These are phyloP conservation scores for Nemania sp. DNA, from an alignment of 2,329 filamentous ascomycete genomes.

Conservation along the genomic window DNA sequence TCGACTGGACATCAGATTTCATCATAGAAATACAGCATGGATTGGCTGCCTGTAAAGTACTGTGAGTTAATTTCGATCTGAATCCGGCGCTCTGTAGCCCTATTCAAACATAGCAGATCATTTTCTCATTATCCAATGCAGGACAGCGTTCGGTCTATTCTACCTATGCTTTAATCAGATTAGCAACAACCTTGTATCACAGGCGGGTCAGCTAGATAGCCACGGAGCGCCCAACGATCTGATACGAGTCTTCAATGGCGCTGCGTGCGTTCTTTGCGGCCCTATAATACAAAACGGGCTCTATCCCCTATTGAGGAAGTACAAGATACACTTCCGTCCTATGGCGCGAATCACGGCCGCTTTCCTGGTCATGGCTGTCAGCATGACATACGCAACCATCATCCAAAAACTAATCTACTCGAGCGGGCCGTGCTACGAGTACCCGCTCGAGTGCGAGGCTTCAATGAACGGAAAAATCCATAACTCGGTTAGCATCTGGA, in stretches of 20 bases:
- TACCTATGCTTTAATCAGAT: conserved; percentile 45
- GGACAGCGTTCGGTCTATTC: conserved; percentile 4
- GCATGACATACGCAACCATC: conserved; percentile 55
- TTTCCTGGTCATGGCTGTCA: conserved; percentile 51
- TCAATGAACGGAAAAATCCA: conserved; percentile 7
- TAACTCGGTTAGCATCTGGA: conserved; percentile 45
- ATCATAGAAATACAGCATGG: background rate
- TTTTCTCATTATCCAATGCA: too few relatives aligned
- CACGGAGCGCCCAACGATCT: conserved; percentile 60
- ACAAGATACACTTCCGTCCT: conserved; percentile 54
- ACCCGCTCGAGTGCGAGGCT: conserved; percentile 12
- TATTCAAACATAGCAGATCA: too few relatives aligned
- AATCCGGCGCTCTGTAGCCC: too few relatives aligned
- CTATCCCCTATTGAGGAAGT: conserved; percentile 54
- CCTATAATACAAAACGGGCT: conserved; percentile 57
- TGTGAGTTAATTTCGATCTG: too few relatives aligned
- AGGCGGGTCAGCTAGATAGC: conserved; percentile 57
- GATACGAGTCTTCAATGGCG: conserved; percentile 58
- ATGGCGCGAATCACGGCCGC: conserved; percentile 57
- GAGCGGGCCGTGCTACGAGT: conserved; percentile 26
- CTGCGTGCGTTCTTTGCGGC: conserved; percentile 58
- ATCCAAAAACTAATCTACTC: conserved; percentile 50
- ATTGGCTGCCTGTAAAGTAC: conserved; percentile 1
- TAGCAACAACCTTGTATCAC: conserved; percentile 58
- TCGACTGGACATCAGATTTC: background rate